Evolutionary conservation across 768 basidiomycete species (phyloP), one percentile per base, ranked within the genome.

Genomic region (Suillus subaureus): DNA sequence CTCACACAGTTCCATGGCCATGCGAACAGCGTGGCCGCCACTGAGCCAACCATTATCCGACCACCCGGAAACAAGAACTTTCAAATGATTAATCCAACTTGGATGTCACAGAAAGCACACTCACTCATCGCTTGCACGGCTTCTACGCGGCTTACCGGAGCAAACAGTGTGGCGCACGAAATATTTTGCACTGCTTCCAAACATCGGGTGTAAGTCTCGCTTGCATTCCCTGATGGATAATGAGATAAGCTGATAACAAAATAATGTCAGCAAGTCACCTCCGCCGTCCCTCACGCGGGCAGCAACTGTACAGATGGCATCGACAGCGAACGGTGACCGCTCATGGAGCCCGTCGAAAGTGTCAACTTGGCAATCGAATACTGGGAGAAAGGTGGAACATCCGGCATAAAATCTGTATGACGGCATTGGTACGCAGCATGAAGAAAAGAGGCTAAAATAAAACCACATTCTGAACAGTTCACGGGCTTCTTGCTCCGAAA

Each of bases 21-120:
- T 96, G 61, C 96, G 86, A 11, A 97, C 94, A n/a, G 96, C 96
- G 78, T 97, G 96, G 12, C 93, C 95, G 12, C 94, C 93, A 69
- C 91, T 94, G 42, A 97, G 76, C 95, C 95, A 96, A n/a, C 94
- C 94, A 71, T 94, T 94, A 70, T 96, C 94, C 21, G 93, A 95
- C 91, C 94, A 98, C 6, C 95, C 94, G 42, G 96, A 92, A 23
- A 97, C 89, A 61, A 97, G 83, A 65, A 96, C 93, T 96, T 65
- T 26, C 56, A 64, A 52, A 52, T 31, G 3, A 57, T 65, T 33
- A 66, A 62, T 61, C 64, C 65, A 52, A 61, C 51, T n/a, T 23
- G 28, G 23, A 26, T 40, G 16, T 54, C 6, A 31, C 33, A 9
- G 33, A 28, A 45, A n/a, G 2, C 21, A 39, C 6, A 40, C 93